Conservation (phyloP, 495 filamentous ascomycete genomes). For the Daldinia childiae region DNA sequence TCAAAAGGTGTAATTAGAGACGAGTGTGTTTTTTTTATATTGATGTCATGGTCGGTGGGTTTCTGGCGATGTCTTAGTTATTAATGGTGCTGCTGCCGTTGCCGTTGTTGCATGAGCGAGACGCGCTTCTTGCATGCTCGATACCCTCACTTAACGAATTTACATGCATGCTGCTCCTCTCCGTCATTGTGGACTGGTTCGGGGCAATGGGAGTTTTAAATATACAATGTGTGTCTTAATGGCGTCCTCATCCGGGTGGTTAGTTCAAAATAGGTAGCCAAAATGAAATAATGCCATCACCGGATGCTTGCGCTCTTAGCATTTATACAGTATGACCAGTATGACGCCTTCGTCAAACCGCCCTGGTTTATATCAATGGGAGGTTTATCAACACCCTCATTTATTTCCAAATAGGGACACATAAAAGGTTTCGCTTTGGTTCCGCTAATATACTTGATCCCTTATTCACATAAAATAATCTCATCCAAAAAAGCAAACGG, state of each 20-base stretch:
- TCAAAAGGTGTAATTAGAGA: constrained; percentile 36
- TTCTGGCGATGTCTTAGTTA: constrained; percentile 20
- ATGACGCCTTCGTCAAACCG: no score
- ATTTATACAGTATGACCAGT: no score
- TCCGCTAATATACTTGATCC: neutral
- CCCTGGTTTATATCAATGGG: no score
- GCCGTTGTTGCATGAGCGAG: constrained; percentile 29
- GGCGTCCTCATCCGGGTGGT: constrained; percentile 6
- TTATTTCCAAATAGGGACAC: no score
- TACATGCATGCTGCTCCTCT: constrained; percentile 29
- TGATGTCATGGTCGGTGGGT: neutral
- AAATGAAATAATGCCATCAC: constrained; percentile 32
- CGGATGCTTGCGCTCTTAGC: neutral
- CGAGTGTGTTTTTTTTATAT: neutral
- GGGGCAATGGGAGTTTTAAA: constrained; percentile 20
- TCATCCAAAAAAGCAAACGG: neutral
- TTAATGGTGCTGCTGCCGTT: constrained; percentile 16
- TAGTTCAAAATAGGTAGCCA: constrained; percentile 17
- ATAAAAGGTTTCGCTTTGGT: no score
- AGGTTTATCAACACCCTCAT: no score
- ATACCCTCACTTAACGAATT: constrained; percentile 40
- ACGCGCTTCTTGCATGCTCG: constrained; percentile 28
- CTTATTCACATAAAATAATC: neutral
- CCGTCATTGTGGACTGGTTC: constrained; percentile 22
- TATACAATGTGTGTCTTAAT: constrained; percentile 4